Percentiles rank a stretch among this genome's conserved stretches.
Conservation (phyloP, 2,329 filamentous ascomycete species). For the Hymenoscyphus occultus region DNA sequence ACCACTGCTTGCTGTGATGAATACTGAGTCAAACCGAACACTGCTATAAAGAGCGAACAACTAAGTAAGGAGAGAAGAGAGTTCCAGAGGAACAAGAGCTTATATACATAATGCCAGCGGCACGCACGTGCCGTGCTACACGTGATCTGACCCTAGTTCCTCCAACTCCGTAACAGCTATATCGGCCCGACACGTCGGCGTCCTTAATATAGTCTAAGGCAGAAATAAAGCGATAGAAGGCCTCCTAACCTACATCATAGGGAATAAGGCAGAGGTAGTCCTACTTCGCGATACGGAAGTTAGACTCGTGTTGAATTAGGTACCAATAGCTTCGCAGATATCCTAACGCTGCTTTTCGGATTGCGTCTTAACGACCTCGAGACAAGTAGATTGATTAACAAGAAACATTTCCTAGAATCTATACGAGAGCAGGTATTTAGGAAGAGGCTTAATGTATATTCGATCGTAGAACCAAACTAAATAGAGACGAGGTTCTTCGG, state of each 20-base stretch:
- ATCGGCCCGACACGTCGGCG: slow-evolving; percentile 30
- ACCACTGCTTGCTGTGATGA: too few species aligned
- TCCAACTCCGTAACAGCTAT: too few species aligned
- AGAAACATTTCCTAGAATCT: slow-evolving; percentile 31
- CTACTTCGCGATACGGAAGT: slow-evolving; percentile 36
- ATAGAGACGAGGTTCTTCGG: slow-evolving; percentile 33
- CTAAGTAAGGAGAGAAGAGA: too few species aligned
- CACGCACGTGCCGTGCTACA: too few species aligned
- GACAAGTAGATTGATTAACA: neutral
- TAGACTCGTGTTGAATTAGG: slow-evolving; percentile 36
- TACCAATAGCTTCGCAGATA: slow-evolving; percentile 35
- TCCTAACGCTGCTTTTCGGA: slow-evolving; percentile 26
- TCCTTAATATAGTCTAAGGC: slow-evolving; percentile 18
- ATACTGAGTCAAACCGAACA: too few species aligned
- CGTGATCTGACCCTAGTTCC: too few species aligned
- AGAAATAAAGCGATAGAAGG: slow-evolving; percentile 10
- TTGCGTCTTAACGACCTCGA: neutral
- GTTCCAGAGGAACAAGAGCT: too few species aligned
- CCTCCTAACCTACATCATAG: neutral
- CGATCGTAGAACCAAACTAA: slow-evolving; percentile 34
- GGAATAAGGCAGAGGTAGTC: slow-evolving; percentile 21
- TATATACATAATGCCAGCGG: too few species aligned
- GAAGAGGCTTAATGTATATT: slow-evolving; percentile 24
- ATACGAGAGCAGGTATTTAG: slow-evolving; percentile 29
- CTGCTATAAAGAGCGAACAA: too few species aligned